A percentile compares a stretch with the other conserved stretches of the same genome.
phyloP scores from a whole-genome alignment of 2,329 filamentous ascomycete genomes.

The Teratosphaeria gauchensis region DNA sequence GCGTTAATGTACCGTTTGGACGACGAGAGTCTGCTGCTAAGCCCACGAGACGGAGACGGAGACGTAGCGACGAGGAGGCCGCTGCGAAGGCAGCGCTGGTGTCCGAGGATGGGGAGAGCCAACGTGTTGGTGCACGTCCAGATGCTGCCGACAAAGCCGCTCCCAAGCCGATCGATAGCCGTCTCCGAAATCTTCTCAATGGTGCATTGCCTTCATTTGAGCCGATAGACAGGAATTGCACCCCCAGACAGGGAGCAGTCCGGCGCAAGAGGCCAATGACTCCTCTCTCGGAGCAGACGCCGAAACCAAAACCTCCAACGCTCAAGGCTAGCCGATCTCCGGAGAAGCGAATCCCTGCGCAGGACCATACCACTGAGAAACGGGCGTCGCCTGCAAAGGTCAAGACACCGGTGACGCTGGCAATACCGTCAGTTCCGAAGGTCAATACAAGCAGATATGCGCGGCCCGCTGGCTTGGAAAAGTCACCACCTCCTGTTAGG shows the following conservation, averaged over 20 bases:
- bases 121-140: background rate
- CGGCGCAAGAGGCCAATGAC: background rate
- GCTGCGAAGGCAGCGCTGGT: conserved; percentile 14
- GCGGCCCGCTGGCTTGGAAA: conserved; percentile 4
- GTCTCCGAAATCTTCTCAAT: background rate
- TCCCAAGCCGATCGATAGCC: background rate
- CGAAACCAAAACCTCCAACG: background rate
- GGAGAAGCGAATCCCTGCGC: background rate
- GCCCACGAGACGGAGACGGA: conserved; percentile 1
- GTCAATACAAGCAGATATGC: background rate
- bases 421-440: background rate
- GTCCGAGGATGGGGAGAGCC: conserved; percentile 22
- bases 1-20: conserved; percentile 13
- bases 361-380: background rate
- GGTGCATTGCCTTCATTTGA: background rate
- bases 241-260: background rate
- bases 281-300: background rate
- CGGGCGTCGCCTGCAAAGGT: conserved; percentile 2
- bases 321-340: background rate
- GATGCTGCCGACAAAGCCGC: background rate
- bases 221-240: background rate
- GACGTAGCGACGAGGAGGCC: conserved; percentile 7
- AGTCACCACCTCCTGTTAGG: conserved; percentile 14
- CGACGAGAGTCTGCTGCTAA: background rate
- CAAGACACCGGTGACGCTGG: background rate